Percentiles rank a stretch among this genome's conserved stretches.
phyloP scores from a whole-genome alignment of 345 rosid genomes.

The Abelmoschus esculentus region DNA sequence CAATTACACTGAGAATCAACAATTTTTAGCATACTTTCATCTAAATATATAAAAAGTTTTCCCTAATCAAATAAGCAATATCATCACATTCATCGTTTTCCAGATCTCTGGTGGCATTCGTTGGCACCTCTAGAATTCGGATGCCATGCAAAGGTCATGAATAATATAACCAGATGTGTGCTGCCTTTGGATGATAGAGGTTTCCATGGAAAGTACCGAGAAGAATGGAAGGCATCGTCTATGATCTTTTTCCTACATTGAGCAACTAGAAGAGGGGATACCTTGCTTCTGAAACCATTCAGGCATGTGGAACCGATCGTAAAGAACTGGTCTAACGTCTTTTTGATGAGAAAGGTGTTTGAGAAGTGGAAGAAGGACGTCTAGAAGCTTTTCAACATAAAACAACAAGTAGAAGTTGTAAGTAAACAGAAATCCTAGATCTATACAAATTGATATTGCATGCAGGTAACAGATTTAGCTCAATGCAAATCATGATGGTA shows the following conservation, averaged over 20 bases:
- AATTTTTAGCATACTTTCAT: slow-evolving; percentile 11
- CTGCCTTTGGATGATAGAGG: slow-evolving; percentile 12
- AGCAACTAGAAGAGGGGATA: slow-evolving; percentile 62
- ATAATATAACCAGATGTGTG: slow-evolving; percentile 17
- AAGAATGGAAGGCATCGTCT: neutral
- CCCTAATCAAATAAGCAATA: slow-evolving; percentile 15
- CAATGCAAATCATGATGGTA: slow-evolving; percentile 6
- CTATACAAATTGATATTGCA: neutral
- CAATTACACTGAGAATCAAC: slow-evolving; percentile 19
- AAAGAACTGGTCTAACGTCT: slow-evolving; percentile 69
- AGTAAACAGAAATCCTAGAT: slow-evolving; percentile 10
- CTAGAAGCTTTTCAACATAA: slow-evolving; percentile 57
- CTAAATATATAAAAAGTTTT: slow-evolving; percentile 15
- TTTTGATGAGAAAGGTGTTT: slow-evolving; percentile 72
- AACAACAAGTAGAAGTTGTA: neutral
- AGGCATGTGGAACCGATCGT: slow-evolving; percentile 81
- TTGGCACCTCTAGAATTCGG: slow-evolving; percentile 14
- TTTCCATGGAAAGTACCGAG: slow-evolving; percentile 12
- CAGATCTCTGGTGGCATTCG: neutral
- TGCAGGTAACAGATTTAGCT: neutral
- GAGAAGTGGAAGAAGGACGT: slow-evolving; percentile 83
- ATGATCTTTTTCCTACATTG: slow-evolving; percentile 10
- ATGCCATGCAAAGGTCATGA: slow-evolving; percentile 17
- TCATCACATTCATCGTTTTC: slow-evolving; percentile 13
- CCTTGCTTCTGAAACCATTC: slow-evolving; percentile 98